Evolutionary conservation across 345 rosid species (phyloP).

Genomic region (Kandelia obovata): DNA sequence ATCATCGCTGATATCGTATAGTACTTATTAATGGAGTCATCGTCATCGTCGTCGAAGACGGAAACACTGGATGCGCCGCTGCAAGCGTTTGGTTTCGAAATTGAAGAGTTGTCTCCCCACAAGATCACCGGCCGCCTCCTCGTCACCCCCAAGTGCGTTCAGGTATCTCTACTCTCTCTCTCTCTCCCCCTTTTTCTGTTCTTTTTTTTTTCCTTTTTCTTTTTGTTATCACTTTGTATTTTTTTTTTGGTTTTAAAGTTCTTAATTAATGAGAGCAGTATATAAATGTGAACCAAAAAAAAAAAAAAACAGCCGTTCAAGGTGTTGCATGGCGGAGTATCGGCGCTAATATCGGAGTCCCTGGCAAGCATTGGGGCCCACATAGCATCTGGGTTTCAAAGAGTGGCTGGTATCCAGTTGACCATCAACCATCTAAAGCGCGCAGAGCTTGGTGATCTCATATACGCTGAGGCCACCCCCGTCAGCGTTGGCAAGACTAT

Average conservation of each 20-base stretch:
- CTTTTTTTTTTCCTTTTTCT: background rate
- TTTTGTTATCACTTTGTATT: background rate
- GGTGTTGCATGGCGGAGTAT: conserved; percentile 92
- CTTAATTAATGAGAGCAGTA: background rate
- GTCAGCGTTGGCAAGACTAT: conserved; percentile 61
- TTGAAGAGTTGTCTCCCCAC: conserved; percentile 48
- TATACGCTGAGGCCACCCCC: conserved; percentile 70
- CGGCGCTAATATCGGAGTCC: conserved; percentile 81
- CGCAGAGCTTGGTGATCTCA: conserved; percentile 69
- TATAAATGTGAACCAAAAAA: background rate
- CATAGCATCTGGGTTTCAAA: conserved; percentile 68
- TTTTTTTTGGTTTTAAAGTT: background rate
- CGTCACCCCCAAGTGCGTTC: conserved; percentile 54
- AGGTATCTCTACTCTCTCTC: conserved; percentile 29
- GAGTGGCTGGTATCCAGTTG: conserved; percentile 85
- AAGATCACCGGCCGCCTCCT: conserved; percentile 64
- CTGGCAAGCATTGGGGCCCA: conserved; percentile 93
- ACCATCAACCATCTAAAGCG: conserved; percentile 72
- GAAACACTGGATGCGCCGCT: conserved; percentile 43
- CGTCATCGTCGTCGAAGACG: conserved; percentile 27
- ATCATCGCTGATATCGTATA: too few relatives aligned
- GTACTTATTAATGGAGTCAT: conserved; percentile 7
- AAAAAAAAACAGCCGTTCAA: conserved; percentile 64
- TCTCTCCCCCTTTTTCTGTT: background rate
- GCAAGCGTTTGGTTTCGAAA: conserved; percentile 48